Conservation (phyloP, 2,329 filamentous ascomycete species). For the Phialemonium atrogriseum region DNA sequence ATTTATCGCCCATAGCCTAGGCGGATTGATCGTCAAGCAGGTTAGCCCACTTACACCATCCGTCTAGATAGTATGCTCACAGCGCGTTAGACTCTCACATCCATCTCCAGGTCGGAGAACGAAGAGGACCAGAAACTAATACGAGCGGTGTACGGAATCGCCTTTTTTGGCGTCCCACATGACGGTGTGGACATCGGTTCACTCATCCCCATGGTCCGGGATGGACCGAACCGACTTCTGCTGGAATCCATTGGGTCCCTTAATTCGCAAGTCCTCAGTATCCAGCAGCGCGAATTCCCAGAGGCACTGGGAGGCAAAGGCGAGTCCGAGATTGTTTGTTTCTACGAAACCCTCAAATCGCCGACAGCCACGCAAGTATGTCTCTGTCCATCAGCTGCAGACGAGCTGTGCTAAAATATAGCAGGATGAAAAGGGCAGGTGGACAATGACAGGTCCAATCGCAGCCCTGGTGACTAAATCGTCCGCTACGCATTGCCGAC, state of each 20-base stretch:
- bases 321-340: constrained; percentile 14
- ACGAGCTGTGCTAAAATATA: constrained; percentile 2
- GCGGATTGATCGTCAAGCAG: constrained; percentile 15
- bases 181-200: too few relatives aligned
- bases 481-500: constrained; percentile 16
- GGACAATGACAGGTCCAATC: constrained; percentile 14
- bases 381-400: not conserved
- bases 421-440: constrained; percentile 11
- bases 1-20: constrained; percentile 13
- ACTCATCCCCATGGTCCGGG: too few relatives aligned
- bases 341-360: constrained; percentile 17
- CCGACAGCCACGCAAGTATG: constrained; percentile 14
- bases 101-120: constrained; percentile 1
- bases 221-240: constrained; percentile 3
- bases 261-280: constrained; percentile 5
- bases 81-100: too few relatives aligned
- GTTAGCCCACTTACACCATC: constrained; percentile 3
- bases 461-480: constrained; percentile 14
- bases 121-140: constrained; percentile 3
- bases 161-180: constrained; percentile 7
- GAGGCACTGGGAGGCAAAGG: constrained; percentile 7
- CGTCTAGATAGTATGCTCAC: too few relatives aligned
- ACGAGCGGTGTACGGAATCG: constrained; percentile 4
- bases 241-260: constrained; percentile 3
- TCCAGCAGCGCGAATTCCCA: constrained; percentile 5